Percentiles rank a stretch among this genome's conserved stretches.
Conservation (phyloP, 331 rosid species). For the Rhamnella rubrinervis region DNA sequence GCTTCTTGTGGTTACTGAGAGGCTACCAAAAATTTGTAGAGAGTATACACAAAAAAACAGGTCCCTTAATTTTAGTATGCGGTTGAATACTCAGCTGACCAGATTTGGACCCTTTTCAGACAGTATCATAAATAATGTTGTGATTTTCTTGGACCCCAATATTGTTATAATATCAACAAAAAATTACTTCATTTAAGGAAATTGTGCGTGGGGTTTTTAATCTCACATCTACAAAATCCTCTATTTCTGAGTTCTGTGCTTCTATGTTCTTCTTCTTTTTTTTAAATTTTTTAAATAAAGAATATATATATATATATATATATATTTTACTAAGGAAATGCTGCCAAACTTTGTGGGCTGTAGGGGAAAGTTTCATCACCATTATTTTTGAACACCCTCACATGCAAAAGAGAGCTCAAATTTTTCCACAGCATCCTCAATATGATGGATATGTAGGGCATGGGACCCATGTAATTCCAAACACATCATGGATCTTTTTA, state of each 20-base stretch:
- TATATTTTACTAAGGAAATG: background rate
- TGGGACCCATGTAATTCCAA: slow-evolving; percentile 8
- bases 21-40: slow-evolving; percentile 30
- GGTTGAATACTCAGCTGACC: slow-evolving; percentile 44
- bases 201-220: background rate
- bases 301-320: no score
- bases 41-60: background rate
- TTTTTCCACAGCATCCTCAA: background rate
- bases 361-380: slow-evolving; percentile 5
- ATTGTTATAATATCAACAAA: slow-evolving; percentile 17
- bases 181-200: background rate
- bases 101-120: slow-evolving; percentile 47
- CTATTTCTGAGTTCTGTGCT: background rate
- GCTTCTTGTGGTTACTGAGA: slow-evolving; percentile 24
- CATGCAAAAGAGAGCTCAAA: background rate
- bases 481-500: background rate
- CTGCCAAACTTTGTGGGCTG: slow-evolving; percentile 11
- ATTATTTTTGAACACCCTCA: slow-evolving; percentile 5
- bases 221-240: background rate
- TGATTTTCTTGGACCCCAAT: slow-evolving; percentile 24
- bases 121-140: slow-evolving; percentile 34
- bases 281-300: no score
- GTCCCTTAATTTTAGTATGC: slow-evolving; percentile 44
- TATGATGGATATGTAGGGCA: slow-evolving; percentile 6
- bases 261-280: background rate